Conservation (phyloP, 2,329 filamentous ascomycete genomes). For the Passalora sequoiae region DNA sequence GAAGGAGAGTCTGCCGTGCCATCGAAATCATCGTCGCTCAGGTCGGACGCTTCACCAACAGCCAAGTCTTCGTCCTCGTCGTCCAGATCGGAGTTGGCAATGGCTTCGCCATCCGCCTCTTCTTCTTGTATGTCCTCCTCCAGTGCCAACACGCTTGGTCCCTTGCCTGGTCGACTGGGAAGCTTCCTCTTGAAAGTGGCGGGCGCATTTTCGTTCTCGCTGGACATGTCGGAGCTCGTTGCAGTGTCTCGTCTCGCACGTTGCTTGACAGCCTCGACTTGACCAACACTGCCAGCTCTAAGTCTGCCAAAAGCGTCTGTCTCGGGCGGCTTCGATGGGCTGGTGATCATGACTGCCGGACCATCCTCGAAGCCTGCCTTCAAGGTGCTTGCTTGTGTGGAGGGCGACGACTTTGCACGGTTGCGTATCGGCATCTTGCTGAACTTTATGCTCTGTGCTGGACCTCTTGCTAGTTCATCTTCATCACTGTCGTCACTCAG, state of each 20-base stretch:
- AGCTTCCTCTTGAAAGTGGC: conserved; percentile 60
- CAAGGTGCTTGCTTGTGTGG: conserved; percentile 15
- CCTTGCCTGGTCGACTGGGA: conserved; percentile 49
- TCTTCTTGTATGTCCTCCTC: conserved; percentile 36
- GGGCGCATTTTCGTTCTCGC: conserved; percentile 65
- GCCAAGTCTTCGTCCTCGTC: conserved; percentile 39
- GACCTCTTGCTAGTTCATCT: conserved; percentile 59
- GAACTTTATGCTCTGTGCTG: conserved; percentile 89
- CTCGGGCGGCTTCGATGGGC: conserved; percentile 37
- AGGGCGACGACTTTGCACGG: conserved; percentile 80
- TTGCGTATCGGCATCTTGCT: conserved; percentile 85
- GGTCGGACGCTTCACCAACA: conserved; percentile 36
- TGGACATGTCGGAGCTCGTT: conserved; percentile 77
- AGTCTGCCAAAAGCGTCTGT: conserved; percentile 39
- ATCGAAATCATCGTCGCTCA: conserved; percentile 53
- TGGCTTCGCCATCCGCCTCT: conserved; percentile 37
- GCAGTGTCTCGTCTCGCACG: conserved; percentile 69
- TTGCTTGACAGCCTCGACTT: conserved; percentile 59
- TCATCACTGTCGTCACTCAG: conserved; percentile 80
- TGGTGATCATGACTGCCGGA: conserved; percentile 40
- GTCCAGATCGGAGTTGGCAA: conserved; percentile 29
- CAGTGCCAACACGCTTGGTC: conserved; percentile 34
- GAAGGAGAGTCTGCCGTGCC: conserved; percentile 63
- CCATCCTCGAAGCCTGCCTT: conserved; percentile 19
- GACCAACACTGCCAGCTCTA: conserved; percentile 65